Conservation (phyloP, 2,329 filamentous ascomycete genomes). For the Colletotrichum navitas region DNA sequence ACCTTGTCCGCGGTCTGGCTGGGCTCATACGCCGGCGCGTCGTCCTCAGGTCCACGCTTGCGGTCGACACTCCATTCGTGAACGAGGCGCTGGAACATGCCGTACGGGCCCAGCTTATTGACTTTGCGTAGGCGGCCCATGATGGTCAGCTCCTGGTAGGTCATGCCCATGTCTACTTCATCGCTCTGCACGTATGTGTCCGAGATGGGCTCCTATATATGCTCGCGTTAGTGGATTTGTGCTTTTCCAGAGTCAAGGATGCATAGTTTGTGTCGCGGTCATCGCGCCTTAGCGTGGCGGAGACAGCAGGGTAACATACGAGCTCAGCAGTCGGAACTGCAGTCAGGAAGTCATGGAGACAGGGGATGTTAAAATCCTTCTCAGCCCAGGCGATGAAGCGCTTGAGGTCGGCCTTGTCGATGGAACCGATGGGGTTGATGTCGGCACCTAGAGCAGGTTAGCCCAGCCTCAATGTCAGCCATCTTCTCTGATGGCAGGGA, state of each 20-base stretch:
- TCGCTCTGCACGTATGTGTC: conserved; percentile 66
- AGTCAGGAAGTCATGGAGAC: conserved; percentile 74
- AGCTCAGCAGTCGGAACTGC: conserved; percentile 73
- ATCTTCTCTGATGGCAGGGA: background rate
- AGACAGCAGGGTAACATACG: conserved; percentile 40
- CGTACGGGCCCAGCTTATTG: conserved; percentile 61
- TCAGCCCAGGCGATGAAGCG: conserved; percentile 77
- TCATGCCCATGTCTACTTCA: conserved; percentile 66
- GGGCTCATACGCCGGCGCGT: conserved; percentile 51
- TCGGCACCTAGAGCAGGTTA: conserved; percentile 40
- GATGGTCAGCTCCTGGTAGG: conserved; percentile 59
- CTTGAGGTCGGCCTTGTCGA: conserved; percentile 76
- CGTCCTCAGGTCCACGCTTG: conserved; percentile 46
- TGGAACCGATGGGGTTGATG: conserved; percentile 73
- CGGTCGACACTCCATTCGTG: conserved; percentile 59
- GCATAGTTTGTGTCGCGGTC: background rate
- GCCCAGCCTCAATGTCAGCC: background rate
- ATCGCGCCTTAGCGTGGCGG: background rate
- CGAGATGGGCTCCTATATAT: conserved; percentile 69
- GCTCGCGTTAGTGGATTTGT: background rate
- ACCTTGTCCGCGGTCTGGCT: conserved; percentile 56
- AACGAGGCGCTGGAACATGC: conserved; percentile 60
- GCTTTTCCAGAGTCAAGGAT: background rate
- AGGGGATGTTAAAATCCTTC: conserved; percentile 70
- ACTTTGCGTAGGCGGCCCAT: conserved; percentile 58